Evolutionary conservation across 768 basidiomycete genomes (phyloP), one percentile per base, ranked within the genome.

Genomic region (Kwoniella pini): DNA sequence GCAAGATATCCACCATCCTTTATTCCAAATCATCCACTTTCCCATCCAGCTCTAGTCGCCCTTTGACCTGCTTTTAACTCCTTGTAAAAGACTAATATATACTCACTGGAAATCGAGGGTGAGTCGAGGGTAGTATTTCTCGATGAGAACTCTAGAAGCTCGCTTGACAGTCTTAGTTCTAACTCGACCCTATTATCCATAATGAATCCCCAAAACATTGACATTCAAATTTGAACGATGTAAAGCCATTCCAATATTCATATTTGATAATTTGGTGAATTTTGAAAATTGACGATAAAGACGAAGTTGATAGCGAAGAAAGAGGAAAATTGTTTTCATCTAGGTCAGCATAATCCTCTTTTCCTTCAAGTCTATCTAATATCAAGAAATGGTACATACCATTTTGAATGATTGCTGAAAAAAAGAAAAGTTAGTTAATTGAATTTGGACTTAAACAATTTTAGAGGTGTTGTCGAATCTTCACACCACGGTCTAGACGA

Each of bases 121-220:
- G 74, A 99, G 87, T 78, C 95, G 91, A 72, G 95, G 95, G 84
- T 99, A 99, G 87, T 97, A 99, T 86, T 97, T 97, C 86, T 99
- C 96, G 78, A 99, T 98, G 82, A 98, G 85, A 75, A 94, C 91
- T 67, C 96, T 88, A 69, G 94, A 97, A 77, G 96, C 95, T 83
- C 94, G 90, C 86, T 99, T 99, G 79, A 94, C 95, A 68, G 96
- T 99, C 84, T 99, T 99, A 76, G 96, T 99, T 80, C 96, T 90
- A 82, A 99, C 95, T 78, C 96, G 93, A 81, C 96, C 96, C 96
- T 97, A 79, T 54, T 55, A 43, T 38, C 49, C 24, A 7, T 30
- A 51, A 50, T 31, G n/a, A n/a, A 33, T 51, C 49, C 52, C 38
- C 21, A 11, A 57, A 39, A 21, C 30, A 42, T 27, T 10, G 17